Evolutionary conservation across 306 rosid species (phyloP), one percentile per base, ranked within the genome.

Genomic region (Quercus gilva): DNA sequence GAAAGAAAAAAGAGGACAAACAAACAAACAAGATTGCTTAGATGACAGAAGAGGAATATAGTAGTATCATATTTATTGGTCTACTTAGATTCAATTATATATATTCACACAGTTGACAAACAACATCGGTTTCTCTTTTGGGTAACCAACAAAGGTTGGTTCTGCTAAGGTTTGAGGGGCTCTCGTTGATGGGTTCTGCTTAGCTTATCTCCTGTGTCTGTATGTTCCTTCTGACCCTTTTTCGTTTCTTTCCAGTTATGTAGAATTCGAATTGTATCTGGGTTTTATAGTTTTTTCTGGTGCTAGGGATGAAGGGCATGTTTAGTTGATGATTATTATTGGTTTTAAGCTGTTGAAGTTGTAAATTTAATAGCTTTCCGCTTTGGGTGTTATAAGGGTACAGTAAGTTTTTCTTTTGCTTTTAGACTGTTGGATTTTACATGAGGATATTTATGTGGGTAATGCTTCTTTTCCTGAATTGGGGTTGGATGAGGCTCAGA

Each of bases 181-280:
- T 64, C 7, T 31, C 21, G 67, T 53, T 56, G 59, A 77, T 23
- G 76, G 51, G 51, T 35, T 79, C 74, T 77, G 74, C 55, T 51
- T 28, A 76, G 77, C 78, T 56, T 69, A 45, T 6, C 52, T 51
- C 15, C 58, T 76, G 19, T 58, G 6, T 53, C 71, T 20, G 77
- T 83, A 78, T 31, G 86, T 76, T 43, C 69, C 35, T 14, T 13
- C 28, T 61, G 53, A 51, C 41, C 1, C 55, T 55, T 6, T 28
- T 23, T 21, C 58, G 19, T 26, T 70, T 55, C 78, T 33, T 2
- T 57, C 49, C 17, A 7, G 37, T 43, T 55, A 37, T 65, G 23
- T 5, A 6, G 37, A 28, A 51, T 55, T 25, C 53, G 28, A 10
- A 4, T 78, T 61, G 74, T 20, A 49, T 21, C 21, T 65, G 17